Base-by-base conservation (phyloP, 345 rosid species). In the Bretschneidera sinensis region DNA sequence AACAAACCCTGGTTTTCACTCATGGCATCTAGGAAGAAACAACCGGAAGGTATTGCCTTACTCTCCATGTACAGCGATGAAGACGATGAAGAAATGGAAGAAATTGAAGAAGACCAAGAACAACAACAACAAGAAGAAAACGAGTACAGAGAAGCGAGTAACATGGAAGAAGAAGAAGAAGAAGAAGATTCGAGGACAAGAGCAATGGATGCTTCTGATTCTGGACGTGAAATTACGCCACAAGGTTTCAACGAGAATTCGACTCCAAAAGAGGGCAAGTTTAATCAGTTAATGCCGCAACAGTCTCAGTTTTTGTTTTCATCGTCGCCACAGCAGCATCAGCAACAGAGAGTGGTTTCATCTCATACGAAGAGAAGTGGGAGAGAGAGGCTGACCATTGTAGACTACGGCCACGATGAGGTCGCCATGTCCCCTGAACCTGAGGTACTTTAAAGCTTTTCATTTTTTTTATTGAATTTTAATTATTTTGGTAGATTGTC, bases 21-120 rank as follows among this genome's bases (percentile, higher is more conserved):
- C 11, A 92, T 92, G 98, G 82, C 86, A 51, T 71, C 92, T 51
- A 82, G 71, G 72, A 78, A 76, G 78, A 88, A 82, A 51, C 87
- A 74, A 7, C 68, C 83, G 17, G 98, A 92, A 72, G 98, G 98
- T 50, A 92, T 92, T 53, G 85, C 84, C 50, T 76, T 86, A 16
- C 82, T 92, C 0, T 92, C 98, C 28, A 68, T 89, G 72, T 92
- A 92, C 79, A 76, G 76, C 74, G 98, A 83, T 21, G 92, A 85
- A 55, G 96, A 91, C 48, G 97, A 91, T 66, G 98, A 91, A 62
- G 98, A 88, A 9, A 86, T 86, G 90, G 96, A 85, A 62, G 88
- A 88, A 45, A 66, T 70, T 28, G 84, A 83, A 4, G 79, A 75
- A 20, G 70, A 64, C 4, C 66, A 57, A 14, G 73, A 54, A 48